These are phyloP conservation scores for Rosellinia necatrix DNA, from an alignment of 2,329 filamentous ascomycete species.

Conservation along the genomic window DNA sequence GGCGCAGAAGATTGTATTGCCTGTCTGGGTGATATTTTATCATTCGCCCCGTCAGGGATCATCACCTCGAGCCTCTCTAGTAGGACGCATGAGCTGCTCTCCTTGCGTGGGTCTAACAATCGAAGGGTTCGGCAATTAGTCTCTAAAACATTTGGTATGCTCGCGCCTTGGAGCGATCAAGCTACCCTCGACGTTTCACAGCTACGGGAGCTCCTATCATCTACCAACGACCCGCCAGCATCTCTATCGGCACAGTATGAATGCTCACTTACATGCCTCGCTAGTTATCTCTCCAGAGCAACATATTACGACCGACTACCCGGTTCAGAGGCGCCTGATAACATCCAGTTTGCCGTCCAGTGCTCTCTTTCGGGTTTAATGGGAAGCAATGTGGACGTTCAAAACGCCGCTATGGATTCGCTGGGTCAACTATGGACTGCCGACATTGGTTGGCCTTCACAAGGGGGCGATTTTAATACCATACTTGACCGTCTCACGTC, in stretches of 20 bases:
- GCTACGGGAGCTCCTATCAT: conserved; percentile 36
- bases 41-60: conserved; percentile 39
- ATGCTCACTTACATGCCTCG: conserved; percentile 38
- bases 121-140: conserved; percentile 68
- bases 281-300: conserved; percentile 36
- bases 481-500: conserved; percentile 72
- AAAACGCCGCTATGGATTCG: conserved; percentile 37
- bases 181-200: conserved; percentile 47
- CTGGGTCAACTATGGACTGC: conserved; percentile 42
- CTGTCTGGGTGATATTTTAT: conserved; percentile 38
- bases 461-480: conserved; percentile 56
- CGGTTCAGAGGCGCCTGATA: conserved; percentile 26
- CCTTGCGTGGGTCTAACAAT: conserved; percentile 72
- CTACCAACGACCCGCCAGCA: conserved; percentile 33
- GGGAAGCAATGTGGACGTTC: conserved; percentile 31
- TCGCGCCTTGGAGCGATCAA: conserved; percentile 68
- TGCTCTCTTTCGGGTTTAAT: conserved; percentile 27
- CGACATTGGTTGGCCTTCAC: conserved; percentile 33
- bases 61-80: conserved; percentile 45
- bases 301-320: conserved; percentile 34
- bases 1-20: conserved; percentile 38
- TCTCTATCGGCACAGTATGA: conserved; percentile 40
- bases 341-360: conserved; percentile 34
- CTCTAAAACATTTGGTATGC: conserved; percentile 74
- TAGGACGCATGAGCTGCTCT: conserved; percentile 58